Percentiles rank a stretch among this genome's conserved stretches.
Conservation (phyloP, 352 stramenopile genomes). For the Thalassiosira mediterranea region DNA sequence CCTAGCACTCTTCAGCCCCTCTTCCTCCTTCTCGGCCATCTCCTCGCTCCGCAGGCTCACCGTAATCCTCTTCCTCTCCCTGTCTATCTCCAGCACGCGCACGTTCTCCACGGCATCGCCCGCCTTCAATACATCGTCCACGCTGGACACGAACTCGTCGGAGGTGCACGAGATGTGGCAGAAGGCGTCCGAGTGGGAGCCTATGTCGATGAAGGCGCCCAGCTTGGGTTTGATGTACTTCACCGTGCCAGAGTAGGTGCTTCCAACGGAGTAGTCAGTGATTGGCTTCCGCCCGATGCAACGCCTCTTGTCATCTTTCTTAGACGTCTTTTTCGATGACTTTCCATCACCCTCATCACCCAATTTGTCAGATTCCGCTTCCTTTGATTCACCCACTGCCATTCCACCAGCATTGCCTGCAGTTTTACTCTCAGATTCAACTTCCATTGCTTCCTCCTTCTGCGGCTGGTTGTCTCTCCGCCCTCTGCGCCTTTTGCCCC, state of each 20-base stretch:
- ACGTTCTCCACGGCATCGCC: slow-evolving; percentile 55
- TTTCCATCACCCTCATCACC: slow-evolving; percentile 8
- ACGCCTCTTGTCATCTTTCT: slow-evolving; percentile 66
- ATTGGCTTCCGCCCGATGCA: slow-evolving; percentile 82
- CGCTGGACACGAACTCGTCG: slow-evolving; percentile 71
- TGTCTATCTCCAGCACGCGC: slow-evolving; percentile 75
- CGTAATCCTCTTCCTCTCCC: slow-evolving; percentile 77
- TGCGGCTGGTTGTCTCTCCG: slow-evolving; percentile 27
- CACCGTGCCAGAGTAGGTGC: slow-evolving; percentile 67
- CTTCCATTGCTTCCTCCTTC: slow-evolving; percentile 16
- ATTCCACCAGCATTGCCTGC: neutral
- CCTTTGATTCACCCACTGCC: no score
- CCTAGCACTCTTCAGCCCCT: slow-evolving; percentile 24
- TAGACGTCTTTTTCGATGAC: slow-evolving; percentile 49
- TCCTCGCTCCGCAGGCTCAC: slow-evolving; percentile 73
- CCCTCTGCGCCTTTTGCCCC: slow-evolving; percentile 51
- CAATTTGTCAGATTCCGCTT: slow-evolving; percentile 12
- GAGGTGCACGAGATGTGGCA: slow-evolving; percentile 77
- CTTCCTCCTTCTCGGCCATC: slow-evolving; percentile 39
- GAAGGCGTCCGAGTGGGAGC: slow-evolving; percentile 82
- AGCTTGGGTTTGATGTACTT: slow-evolving; percentile 80
- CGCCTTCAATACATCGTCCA: slow-evolving; percentile 63
- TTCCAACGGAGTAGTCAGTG: slow-evolving; percentile 78
- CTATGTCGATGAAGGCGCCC: slow-evolving; percentile 82
- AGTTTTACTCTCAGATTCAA: slow-evolving; percentile 7